Conservation (phyloP, 257 asterid genomes). For the Forsythia suspensa region DNA sequence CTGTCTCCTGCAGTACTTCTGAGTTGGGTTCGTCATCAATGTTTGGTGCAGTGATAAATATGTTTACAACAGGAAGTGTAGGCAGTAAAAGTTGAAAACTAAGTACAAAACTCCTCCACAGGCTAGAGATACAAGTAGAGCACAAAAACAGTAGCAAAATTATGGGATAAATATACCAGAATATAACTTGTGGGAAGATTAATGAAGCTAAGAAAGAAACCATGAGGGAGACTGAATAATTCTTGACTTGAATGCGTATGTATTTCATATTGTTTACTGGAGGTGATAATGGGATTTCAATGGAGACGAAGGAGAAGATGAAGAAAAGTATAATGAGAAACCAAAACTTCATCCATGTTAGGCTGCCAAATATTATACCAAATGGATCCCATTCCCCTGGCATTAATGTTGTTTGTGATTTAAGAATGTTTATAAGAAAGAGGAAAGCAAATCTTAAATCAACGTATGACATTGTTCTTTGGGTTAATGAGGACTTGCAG, state of each 20-base stretch:
- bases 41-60: neutral
- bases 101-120: neutral
- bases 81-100: neutral
- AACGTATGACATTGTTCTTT: neutral
- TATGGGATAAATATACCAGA: constrained; percentile 13
- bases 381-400: neutral
- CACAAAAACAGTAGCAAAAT: neutral
- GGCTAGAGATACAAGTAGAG: neutral
- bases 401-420: neutral
- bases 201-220: constrained; percentile 2
- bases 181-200: neutral
- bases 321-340: neutral
- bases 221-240: neutral
- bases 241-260: neutral
- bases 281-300: neutral
- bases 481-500: no score
- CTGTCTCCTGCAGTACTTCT: neutral
- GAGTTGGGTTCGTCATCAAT: neutral
- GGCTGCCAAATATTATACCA: neutral
- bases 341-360: neutral
- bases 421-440: neutral
- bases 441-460: neutral
- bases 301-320: constrained; percentile 1
- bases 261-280: neutral
- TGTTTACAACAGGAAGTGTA: neutral